Conservation (phyloP, 345 rosid genomes). For the sweet orange (Citrus sinensis) region DNA sequence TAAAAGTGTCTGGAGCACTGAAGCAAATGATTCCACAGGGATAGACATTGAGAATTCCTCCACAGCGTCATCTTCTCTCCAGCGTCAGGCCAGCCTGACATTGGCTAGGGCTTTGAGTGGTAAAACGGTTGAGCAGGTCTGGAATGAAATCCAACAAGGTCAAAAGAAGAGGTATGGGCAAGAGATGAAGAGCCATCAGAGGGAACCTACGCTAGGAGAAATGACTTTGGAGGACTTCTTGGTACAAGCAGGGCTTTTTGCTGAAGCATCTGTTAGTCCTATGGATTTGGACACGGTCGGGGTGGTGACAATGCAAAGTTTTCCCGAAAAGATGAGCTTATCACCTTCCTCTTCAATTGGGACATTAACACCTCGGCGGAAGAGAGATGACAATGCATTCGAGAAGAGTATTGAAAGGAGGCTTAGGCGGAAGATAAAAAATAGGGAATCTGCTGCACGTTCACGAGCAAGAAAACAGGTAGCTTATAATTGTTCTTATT, state of each 20-base stretch:
- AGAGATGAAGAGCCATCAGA: conserved; percentile 25
- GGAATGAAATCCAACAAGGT: conserved; percentile 54
- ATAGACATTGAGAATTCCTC: conserved; percentile 19
- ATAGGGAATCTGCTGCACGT: conserved; percentile 72
- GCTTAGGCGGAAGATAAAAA: conserved; percentile 65
- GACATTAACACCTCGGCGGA: conserved; percentile 24
- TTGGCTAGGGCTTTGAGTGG: conserved; percentile 51
- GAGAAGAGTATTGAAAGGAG: conserved; percentile 54
- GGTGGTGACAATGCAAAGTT: conserved; percentile 21
- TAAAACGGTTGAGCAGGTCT: conserved; percentile 59
- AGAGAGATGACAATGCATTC: conserved; percentile 35
- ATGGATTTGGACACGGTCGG: conserved; percentile 34
- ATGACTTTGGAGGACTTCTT: conserved; percentile 64
- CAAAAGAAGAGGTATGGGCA: conserved; percentile 40
- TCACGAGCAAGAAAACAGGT: conserved; percentile 70
- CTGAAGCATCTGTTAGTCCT: conserved; percentile 35
- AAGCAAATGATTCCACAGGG: conserved; percentile 28
- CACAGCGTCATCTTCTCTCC: conserved; percentile 29
- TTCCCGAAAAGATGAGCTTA: conserved; percentile 20
- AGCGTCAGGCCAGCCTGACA: conserved; percentile 41
- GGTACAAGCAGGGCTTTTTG: conserved; percentile 58
- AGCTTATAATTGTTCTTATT: no score
- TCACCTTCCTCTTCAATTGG: conserved; percentile 40
- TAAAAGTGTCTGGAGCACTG: conserved; percentile 39
- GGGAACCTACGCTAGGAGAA: conserved; percentile 40